Evolutionary conservation across 2,329 filamentous ascomycete genomes (phyloP).

Genomic region (Fusarium sp.): DNA sequence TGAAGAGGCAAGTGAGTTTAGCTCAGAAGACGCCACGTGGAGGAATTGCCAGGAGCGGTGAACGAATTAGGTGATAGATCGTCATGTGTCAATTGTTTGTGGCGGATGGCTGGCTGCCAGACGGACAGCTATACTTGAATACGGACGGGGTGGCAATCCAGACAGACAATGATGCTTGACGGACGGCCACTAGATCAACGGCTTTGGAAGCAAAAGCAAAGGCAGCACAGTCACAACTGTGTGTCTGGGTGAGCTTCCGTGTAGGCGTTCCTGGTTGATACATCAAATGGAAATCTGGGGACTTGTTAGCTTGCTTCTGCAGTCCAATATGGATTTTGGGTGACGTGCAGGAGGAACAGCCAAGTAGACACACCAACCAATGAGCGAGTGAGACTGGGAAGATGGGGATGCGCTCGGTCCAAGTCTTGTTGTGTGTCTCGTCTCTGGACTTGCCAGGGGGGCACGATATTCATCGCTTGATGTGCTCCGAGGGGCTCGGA

Average conservation of each 20-base stretch:
- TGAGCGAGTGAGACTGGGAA: slow-evolving; percentile 25
- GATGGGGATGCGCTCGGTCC: slow-evolving; percentile 42
- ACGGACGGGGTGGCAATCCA: slow-evolving; percentile 18
- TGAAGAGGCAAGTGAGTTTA: slow-evolving; percentile 24
- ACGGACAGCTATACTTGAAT: slow-evolving; percentile 13
- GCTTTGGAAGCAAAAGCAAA: neutral
- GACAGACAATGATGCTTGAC: neutral
- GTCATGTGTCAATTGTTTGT: slow-evolving; percentile 35
- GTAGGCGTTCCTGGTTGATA: slow-evolving; percentile 31
- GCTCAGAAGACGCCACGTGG: slow-evolving; percentile 16
- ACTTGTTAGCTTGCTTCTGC: slow-evolving; percentile 37
- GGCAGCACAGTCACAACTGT: slow-evolving; percentile 11
- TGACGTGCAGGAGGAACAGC: slow-evolving; percentile 40
- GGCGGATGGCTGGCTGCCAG: slow-evolving; percentile 24
- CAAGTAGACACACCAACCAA: slow-evolving; percentile 35
- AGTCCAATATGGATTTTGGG: slow-evolving; percentile 34
- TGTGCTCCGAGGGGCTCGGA: neutral
- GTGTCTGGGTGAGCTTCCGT: slow-evolving; percentile 19
- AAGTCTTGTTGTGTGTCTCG: slow-evolving; percentile 28
- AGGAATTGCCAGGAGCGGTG: slow-evolving; percentile 37
- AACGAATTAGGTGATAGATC: slow-evolving; percentile 35
- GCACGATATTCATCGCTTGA: slow-evolving; percentile 28
- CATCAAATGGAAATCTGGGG: slow-evolving; percentile 33
- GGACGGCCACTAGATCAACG: slow-evolving; percentile 1
- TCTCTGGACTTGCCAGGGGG: slow-evolving; percentile 28